Evolutionary conservation across 2,329 filamentous ascomycete genomes (phyloP).

Genomic region (Fusarium bulbicola): DNA sequence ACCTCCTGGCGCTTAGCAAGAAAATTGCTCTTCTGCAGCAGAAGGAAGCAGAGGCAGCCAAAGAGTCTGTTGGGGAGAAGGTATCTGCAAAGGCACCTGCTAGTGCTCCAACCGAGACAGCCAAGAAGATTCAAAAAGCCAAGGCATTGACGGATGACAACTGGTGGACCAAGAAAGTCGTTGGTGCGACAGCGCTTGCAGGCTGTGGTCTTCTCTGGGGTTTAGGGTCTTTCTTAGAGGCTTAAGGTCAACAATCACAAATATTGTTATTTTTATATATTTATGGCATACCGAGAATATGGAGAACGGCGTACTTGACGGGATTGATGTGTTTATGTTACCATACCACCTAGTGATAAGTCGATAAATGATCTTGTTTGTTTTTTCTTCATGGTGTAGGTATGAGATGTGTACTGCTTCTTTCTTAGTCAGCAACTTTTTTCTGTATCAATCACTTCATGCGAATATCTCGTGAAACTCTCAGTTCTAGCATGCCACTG

Average conservation of each 20-base stretch:
- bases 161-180: slow-evolving; percentile 72
- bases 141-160: slow-evolving; percentile 72
- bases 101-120: slow-evolving; percentile 41
- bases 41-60: slow-evolving; percentile 57
- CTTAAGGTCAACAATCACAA: slow-evolving; percentile 18
- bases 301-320: slow-evolving; percentile 17
- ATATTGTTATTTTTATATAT: background rate
- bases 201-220: slow-evolving; percentile 70
- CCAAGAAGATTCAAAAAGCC: slow-evolving; percentile 49
- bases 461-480: background rate
- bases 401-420: background rate
- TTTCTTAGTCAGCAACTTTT: slow-evolving; percentile 39
- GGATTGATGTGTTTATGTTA: background rate
- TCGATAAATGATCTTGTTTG: background rate
- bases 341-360: slow-evolving; percentile 1
- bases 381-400: background rate
- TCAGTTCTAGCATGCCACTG: background rate
- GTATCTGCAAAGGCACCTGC: slow-evolving; percentile 43
- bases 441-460: slow-evolving; percentile 31
- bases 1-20: slow-evolving; percentile 79
- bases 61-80: slow-evolving; percentile 29
- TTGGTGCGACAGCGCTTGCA: slow-evolving; percentile 69
- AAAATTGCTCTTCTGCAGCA: slow-evolving; percentile 66
- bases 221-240: slow-evolving; percentile 62
- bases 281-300: background rate